Base-by-base conservation (phyloP, 1,139 yeast species). In the Pichia sp. region DNA sequence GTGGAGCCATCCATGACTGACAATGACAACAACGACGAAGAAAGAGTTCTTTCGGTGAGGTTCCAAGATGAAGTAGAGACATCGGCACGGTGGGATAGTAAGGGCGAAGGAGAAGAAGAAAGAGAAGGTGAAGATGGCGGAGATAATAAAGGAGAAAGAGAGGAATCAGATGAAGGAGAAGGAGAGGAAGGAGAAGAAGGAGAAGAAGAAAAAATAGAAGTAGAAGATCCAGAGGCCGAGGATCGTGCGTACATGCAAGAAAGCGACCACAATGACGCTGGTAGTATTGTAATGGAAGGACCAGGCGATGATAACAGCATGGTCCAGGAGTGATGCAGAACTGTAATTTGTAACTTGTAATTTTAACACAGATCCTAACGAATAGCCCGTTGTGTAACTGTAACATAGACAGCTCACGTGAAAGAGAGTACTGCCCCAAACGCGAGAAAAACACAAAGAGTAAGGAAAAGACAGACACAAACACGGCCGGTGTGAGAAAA, bases 51-150 rank as follows among this genome's bases (percentile, higher is more conserved):
- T 13, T 29, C 46, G 5, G 54, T 51, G 10, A 47, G 56, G 19
- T 51, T 54, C 34, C 46, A 54, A 5, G 57, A 49, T n/a, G 47
- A 45, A 4, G 23, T 38, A 11, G 29, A 31, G 15, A 34, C 15
- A 16, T 34, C 49, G 15, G 44, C 23, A 10, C 8, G 4, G 5
- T 15, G n/a, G 8, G 48, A 57, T 68, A 40, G 42, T 19, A 26
- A 52, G 41, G 42, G 2, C 15, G 47, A 44, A 3, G 47, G 38
- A 11, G 50, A 44, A 19, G 54, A 46, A 42, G 48, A 38, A n/a
- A 51, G 30, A 15, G 52, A 47, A 19, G 51, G 40, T 19, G 32
- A 34, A 46, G 11, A 31, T 31, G 34, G 11, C 2, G 53, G 50
- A 13, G 53, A 43, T 44, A 41, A 51, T 26, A 50, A 47, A 45